Conservation (phyloP, 768 basidiomycete species). For the Rhodotorula paludigena region DNA sequence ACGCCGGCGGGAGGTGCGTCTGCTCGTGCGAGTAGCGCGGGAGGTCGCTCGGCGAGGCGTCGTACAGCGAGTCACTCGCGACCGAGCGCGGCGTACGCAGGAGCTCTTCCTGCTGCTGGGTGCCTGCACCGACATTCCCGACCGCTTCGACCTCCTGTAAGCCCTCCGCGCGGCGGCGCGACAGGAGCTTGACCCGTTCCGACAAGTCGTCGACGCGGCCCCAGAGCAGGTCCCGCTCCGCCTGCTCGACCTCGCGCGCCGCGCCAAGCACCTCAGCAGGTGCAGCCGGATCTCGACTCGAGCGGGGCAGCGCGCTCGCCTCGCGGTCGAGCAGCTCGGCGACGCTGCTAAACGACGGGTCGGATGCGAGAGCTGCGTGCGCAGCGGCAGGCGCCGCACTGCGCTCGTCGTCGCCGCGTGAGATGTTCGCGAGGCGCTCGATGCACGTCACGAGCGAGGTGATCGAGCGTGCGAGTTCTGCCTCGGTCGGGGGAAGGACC, state of each 20-base stretch:
- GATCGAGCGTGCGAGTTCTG: conserved; percentile 62
- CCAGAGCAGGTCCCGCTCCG: conserved; percentile 69
- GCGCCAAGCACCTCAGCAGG: conserved; percentile 52
- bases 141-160: conserved; percentile 2
- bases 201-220: conserved; percentile 67
- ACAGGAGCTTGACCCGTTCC: conserved; percentile 63
- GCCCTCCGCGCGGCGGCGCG: conserved; percentile 57
- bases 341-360: conserved; percentile 39
- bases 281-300: conserved; percentile 49
- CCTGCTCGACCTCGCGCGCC: conserved; percentile 51
- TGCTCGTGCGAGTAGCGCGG: conserved; percentile 24
- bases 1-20: conserved; percentile 31
- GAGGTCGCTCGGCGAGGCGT: conserved; percentile 3
- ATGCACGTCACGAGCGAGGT: conserved; percentile 66
- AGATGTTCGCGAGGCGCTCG: conserved; percentile 55
- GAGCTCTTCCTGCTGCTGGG: too few species aligned
- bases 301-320: conserved; percentile 59
- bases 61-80: conserved; percentile 8
- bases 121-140: too few species aligned
- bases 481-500: conserved; percentile 51
- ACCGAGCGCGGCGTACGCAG: too few species aligned
- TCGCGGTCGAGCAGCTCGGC: conserved; percentile 62
- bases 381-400: neutral
- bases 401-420: conserved; percentile 35
- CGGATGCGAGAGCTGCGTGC: neutral